phyloP scores from a whole-genome alignment of 441 rosid genomes.

The Melastoma candidum region DNA sequence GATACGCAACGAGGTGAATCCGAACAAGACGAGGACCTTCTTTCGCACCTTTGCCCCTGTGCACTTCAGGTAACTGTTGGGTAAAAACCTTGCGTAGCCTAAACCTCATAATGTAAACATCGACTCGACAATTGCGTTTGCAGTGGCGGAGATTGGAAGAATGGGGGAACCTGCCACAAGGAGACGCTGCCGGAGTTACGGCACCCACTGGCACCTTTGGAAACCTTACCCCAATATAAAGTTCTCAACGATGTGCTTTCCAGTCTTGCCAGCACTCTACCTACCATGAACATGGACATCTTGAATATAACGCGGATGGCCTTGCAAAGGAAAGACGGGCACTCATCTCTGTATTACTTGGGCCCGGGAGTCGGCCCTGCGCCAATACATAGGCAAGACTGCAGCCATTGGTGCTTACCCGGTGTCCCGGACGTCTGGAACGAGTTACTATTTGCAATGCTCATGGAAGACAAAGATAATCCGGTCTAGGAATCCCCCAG shows the following conservation, averaged over 20 bases:
- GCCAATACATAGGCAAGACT: conserved; percentile 68
- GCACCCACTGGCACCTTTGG: conserved; percentile 38
- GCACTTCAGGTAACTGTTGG: conserved; percentile 63
- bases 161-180: conserved; percentile 75
- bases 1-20: conserved; percentile 53
- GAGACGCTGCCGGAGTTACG: conserved; percentile 70
- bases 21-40: conserved; percentile 66
- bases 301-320: conserved; percentile 65
- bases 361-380: conserved; percentile 43
- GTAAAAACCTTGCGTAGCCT: neutral
- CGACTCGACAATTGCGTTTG: conserved; percentile 9
- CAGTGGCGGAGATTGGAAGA: conserved; percentile 88
- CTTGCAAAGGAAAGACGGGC: conserved; percentile 82
- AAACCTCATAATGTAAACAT: conserved; percentile 5
- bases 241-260: conserved; percentile 37
- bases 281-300: conserved; percentile 22
- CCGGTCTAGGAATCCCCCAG: too few species aligned
- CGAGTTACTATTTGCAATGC: conserved; percentile 56
- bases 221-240: conserved; percentile 29
- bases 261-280: conserved; percentile 22
- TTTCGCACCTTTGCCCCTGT: conserved; percentile 90
- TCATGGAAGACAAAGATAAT: too few species aligned
- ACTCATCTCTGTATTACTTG: conserved; percentile 63
- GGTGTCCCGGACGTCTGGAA: conserved; percentile 96
- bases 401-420: conserved; percentile 99